Conservation (phyloP, 2,329 filamentous ascomycete genomes). For the Aspergillus ruber region DNA sequence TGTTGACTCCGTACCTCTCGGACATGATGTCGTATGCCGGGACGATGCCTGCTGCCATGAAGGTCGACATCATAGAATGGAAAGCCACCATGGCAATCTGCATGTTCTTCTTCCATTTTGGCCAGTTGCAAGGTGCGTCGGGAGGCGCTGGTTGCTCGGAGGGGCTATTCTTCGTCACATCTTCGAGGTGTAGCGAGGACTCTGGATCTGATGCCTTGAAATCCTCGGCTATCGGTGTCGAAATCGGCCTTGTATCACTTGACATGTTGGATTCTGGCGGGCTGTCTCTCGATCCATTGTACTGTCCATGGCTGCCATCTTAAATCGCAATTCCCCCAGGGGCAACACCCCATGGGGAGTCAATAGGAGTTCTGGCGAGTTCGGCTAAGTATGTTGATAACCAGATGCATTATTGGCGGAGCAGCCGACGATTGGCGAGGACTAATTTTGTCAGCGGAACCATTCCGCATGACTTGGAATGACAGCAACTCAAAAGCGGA, state of each 20-base stretch:
- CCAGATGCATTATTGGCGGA: background rate
- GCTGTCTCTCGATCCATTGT: background rate
- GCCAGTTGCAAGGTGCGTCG: constrained; percentile 18
- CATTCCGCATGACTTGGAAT: constrained; percentile 26
- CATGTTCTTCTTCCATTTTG: constrained; percentile 31
- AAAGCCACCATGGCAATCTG: constrained; percentile 51
- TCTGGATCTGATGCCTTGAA: constrained; percentile 1
- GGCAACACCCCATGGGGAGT: constrained; percentile 6
- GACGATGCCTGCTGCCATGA: constrained; percentile 47
- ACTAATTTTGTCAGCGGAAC: background rate
- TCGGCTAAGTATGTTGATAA: background rate
- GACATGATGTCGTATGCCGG: constrained; percentile 49
- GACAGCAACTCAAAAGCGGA: too few relatives aligned
- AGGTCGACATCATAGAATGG: constrained; percentile 49
- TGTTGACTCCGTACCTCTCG: constrained; percentile 40
- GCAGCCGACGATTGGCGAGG: background rate
- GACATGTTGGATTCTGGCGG: too few relatives aligned
- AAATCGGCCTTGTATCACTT: background rate
- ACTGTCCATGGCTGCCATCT: background rate
- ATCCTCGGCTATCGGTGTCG: background rate
- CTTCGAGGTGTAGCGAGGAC: constrained; percentile 10
- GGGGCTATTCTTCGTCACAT: background rate
- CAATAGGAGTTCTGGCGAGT: background rate
- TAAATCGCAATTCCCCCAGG: background rate
- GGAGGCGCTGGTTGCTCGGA: constrained; percentile 1